A percentile compares a stretch with the other conserved stretches of the same genome.
Conservation (phyloP, 257 asterid species). For the Nicotiana tomentosiformis region DNA sequence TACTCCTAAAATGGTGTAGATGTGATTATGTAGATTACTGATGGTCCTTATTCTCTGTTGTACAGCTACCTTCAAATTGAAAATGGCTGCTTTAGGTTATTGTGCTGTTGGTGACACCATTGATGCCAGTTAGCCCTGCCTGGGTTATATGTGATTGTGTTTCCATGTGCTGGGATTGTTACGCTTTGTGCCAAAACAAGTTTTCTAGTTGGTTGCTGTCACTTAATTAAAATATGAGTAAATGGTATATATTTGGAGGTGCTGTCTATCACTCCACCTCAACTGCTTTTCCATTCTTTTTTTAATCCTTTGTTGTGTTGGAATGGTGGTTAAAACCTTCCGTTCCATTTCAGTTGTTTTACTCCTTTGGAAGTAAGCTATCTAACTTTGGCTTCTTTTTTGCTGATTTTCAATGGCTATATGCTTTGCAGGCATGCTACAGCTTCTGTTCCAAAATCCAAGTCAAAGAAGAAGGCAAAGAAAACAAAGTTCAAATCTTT, state of each 20-base stretch:
- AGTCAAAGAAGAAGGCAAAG: slow-evolving; percentile 76
- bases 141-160: background rate
- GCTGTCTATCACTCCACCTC: background rate
- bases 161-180: background rate
- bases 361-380: background rate
- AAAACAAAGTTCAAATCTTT: slow-evolving; percentile 88
- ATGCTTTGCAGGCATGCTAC: slow-evolving; percentile 45
- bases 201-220: background rate
- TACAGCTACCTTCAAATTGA: background rate
- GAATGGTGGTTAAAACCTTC: background rate
- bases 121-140: background rate
- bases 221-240: background rate
- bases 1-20: background rate
- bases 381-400: background rate
- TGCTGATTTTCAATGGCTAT: slow-evolving; percentile 15
- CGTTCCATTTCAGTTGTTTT: background rate
- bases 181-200: background rate
- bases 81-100: background rate
- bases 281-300: background rate
- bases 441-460: slow-evolving; percentile 43
- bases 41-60: background rate
- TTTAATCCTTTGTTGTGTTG: background rate
- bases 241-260: background rate
- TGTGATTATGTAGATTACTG: background rate
- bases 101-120: background rate